Base-by-base conservation (phyloP, 208 protist genomes). In the Acanthamoeba lenticulata region DNA sequence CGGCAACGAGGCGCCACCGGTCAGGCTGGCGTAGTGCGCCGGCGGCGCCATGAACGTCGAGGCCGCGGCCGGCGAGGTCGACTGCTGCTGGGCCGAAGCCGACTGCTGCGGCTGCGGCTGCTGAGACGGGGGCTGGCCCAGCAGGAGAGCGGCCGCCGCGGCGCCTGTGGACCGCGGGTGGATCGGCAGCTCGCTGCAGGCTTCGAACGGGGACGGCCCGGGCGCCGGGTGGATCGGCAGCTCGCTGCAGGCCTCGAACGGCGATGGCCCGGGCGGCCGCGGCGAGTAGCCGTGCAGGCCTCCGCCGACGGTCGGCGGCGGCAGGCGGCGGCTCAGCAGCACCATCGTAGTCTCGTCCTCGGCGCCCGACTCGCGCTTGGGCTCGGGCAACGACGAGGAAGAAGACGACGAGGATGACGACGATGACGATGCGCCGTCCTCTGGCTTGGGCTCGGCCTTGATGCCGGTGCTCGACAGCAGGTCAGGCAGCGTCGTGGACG, bases 191-290 rank as follows among this genome's bases (percentile, higher is more conserved):
- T 52, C 32, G 36, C 17, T 21, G 42, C 74, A 52, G 74, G 74
- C 42, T n/a, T 85, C 74, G 74, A 85, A 85, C 42, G 74, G 74
- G 38, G 74, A 85, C 7, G 74, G 74, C 42, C 17, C 74, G 7
- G 29, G 74, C 42, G 9, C 13, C 24, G 57, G 7, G 36, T 79
- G 69, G 32, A 44, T 79, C 24, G 69, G 69, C 9, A 79, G 69
- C 4, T 44, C 13, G 29, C 6, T 5, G 36, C 69, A 42, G 69
- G 69, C 36, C 36, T 79, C 69, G 32, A 79, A 79, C 36, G 69
- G 69, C 69, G 69, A 79, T 29, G 69, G 47, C 15, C 15, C n/a
- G n/a, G n/a, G n/a, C n/a, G 24, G 55, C 55, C 55, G 55, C 24
- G 55, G 27, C 55, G 27, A 62, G 9, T 27, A 27, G 24, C 1